Percentiles rank a stretch among this genome's conserved stretches.
Conservation (phyloP, 106 monocot genomes). For the Chionographis japonica region DNA sequence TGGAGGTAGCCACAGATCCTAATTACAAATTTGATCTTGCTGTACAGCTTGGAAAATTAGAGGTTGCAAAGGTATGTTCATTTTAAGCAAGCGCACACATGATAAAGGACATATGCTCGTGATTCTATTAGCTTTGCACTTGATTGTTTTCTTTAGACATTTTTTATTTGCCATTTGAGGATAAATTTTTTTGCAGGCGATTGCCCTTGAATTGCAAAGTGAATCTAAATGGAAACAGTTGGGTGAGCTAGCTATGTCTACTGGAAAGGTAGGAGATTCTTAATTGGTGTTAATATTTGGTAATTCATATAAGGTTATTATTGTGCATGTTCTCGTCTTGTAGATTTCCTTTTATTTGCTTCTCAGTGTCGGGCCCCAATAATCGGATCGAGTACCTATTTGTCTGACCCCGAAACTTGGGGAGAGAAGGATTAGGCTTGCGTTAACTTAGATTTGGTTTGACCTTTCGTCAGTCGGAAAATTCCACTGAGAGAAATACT, state of each 20-base stretch:
- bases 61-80: conserved; percentile 72
- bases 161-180: not conserved
- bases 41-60: conserved; percentile 81
- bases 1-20: conserved; percentile 91
- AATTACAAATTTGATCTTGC: conserved; percentile 93
- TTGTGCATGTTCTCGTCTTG: too few relatives aligned
- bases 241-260: conserved; percentile 86
- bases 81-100: too few relatives aligned
- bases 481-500: too few relatives aligned
- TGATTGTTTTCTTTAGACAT: not conserved
- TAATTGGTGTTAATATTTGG: not conserved
- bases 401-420: too few relatives aligned
- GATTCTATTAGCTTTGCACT: not conserved
- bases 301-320: not conserved
- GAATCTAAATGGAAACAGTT: conserved; percentile 98
- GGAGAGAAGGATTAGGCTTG: too few relatives aligned
- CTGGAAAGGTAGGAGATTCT: conserved; percentile 60
- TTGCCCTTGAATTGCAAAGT: conserved; percentile 83
- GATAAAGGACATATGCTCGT: not conserved
- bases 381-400: too few relatives aligned
- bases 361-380: too few relatives aligned
- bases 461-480: too few relatives aligned
- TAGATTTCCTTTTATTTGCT: too few relatives aligned
- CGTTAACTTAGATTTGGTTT: too few relatives aligned
- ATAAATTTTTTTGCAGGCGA: conserved; percentile 42